Conservation (phyloP, 1,284 basidiomycete species). For the Tetrapyrgos nigripes region DNA sequence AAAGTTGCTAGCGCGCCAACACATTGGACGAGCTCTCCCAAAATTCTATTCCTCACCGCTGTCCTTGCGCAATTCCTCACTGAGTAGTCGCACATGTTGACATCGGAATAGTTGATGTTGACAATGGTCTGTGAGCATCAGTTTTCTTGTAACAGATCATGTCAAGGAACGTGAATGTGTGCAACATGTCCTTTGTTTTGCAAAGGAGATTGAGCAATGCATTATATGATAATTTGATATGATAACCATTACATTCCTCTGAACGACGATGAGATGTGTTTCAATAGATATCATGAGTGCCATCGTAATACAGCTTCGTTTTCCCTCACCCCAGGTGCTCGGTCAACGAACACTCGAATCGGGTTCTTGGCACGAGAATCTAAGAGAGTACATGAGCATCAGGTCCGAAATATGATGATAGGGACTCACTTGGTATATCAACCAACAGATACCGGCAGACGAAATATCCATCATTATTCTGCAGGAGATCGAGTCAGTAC, state of each 20-base stretch:
- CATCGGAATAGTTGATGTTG: too few relatives aligned
- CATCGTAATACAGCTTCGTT: slow-evolving; percentile 76
- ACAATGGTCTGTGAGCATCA: slow-evolving; percentile 1
- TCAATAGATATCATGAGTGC: slow-evolving; percentile 44
- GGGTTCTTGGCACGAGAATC: slow-evolving; percentile 69
- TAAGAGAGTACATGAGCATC: slow-evolving; percentile 31
- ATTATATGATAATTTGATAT: slow-evolving; percentile 20
- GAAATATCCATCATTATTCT: slow-evolving; percentile 81
- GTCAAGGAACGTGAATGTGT: too few relatives aligned
- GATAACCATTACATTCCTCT: too few relatives aligned
- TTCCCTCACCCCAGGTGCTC: slow-evolving; percentile 67
- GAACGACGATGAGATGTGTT: slow-evolving; percentile 15
- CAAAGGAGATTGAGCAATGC: too few relatives aligned
- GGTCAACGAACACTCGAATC: slow-evolving; percentile 75
- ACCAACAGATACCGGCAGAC: slow-evolving; percentile 79
- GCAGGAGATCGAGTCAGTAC: slow-evolving; percentile 17
- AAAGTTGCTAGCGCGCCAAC: too few relatives aligned
- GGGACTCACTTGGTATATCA: slow-evolving; percentile 75
- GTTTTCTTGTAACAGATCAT: not conserved
- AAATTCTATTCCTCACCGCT: too few relatives aligned
- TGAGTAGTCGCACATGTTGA: too few relatives aligned
- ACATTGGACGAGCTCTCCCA: too few relatives aligned
- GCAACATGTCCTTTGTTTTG: too few relatives aligned
- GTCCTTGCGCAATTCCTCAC: too few relatives aligned
- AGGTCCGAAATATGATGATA: slow-evolving; percentile 3